A percentile compares a stretch with the other conserved stretches of the same genome.
These are phyloP conservation scores for Clonostachys solani DNA, from an alignment of 2,329 filamentous ascomycete species.

Conservation along the genomic window DNA sequence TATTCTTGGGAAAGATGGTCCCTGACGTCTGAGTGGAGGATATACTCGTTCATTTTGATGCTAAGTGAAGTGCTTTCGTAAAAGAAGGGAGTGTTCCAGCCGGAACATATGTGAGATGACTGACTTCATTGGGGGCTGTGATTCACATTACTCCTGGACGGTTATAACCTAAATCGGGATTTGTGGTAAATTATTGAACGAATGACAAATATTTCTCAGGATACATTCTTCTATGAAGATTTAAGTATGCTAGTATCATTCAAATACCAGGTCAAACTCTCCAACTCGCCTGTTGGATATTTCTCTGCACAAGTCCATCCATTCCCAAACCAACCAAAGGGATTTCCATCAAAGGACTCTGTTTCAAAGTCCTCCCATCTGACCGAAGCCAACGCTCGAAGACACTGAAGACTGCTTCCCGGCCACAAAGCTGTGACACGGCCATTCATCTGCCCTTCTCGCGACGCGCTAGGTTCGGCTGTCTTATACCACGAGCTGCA, in stretches of 20 bases:
- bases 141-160: too few relatives aligned
- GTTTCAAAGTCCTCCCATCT: constrained; percentile 38
- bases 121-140: too few relatives aligned
- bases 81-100: too few relatives aligned
- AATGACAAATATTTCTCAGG: too few relatives aligned
- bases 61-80: too few relatives aligned
- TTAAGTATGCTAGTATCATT: not conserved
- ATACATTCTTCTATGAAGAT: too few relatives aligned
- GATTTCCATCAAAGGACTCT: constrained; percentile 4
- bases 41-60: too few relatives aligned
- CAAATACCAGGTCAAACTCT: not conserved
- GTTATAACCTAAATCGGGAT: too few relatives aligned
- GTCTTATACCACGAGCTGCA: constrained; percentile 53
- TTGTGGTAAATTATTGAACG: too few relatives aligned
- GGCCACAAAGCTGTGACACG: constrained; percentile 39
- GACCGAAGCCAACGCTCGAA: constrained; percentile 33
- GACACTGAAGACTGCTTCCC: constrained; percentile 35
- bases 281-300: not conserved
- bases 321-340: constrained; percentile 2
- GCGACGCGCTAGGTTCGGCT: constrained; percentile 9
- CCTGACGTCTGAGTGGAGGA: too few relatives aligned
- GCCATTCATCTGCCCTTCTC: constrained; percentile 7
- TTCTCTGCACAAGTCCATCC: not conserved
- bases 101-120: too few relatives aligned
- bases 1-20: too few relatives aligned